Conservation (phyloP, 2,329 filamentous ascomycete species). For the Ceratocystis colombiana region DNA sequence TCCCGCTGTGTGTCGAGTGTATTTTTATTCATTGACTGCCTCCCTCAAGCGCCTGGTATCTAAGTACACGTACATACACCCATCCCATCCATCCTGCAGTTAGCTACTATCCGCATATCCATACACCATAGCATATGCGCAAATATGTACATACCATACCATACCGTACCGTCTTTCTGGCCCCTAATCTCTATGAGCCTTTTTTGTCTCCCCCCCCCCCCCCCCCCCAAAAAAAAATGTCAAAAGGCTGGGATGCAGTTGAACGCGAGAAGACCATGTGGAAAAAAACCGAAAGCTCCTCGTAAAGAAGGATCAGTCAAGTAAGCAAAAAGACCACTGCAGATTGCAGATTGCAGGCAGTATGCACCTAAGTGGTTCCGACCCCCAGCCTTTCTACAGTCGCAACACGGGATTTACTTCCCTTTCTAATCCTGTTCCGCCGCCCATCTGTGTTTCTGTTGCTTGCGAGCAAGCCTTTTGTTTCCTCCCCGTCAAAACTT, state of each 20-base stretch:
- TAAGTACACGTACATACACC: too few relatives aligned
- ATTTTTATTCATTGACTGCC: too few relatives aligned
- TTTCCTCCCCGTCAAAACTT: background rate
- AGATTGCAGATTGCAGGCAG: background rate
- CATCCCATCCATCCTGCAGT: too few relatives aligned
- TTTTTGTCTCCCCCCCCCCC: background rate
- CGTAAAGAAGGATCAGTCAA: constrained; percentile 1
- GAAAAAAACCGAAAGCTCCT: background rate
- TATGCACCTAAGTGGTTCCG: background rate
- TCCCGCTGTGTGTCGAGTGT: too few relatives aligned
- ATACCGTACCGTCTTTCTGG: background rate
- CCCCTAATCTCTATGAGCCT: constrained; percentile 4
- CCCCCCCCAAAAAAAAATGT: too few relatives aligned
- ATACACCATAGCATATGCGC: background rate
- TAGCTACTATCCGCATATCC: background rate
- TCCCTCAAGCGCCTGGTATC: too few relatives aligned
- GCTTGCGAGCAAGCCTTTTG: background rate
- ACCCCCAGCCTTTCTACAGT: background rate
- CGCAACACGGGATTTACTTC: background rate
- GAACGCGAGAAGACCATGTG: background rate
- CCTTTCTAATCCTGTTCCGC: background rate
- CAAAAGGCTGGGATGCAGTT: constrained; percentile 1
- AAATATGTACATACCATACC: background rate
- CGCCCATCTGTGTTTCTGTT: background rate
- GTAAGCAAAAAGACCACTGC: background rate